phyloP scores from a whole-genome alignment of 2,329 filamentous ascomycete species.

The Coniochaeta ligniaria region DNA sequence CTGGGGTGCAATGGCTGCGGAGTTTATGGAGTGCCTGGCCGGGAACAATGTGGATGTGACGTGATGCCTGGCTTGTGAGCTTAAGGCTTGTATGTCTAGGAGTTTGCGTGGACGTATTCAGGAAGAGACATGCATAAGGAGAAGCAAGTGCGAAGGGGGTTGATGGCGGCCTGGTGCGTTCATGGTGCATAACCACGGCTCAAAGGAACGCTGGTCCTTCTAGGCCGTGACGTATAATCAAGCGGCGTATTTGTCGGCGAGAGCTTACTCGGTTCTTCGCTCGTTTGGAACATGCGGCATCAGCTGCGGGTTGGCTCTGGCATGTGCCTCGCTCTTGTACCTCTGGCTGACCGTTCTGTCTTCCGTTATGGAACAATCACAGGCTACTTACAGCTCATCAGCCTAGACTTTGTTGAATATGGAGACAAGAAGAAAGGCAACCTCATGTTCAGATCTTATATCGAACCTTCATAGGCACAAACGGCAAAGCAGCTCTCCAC shows the following conservation, averaged over 20 bases:
- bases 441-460: conserved; percentile 9
- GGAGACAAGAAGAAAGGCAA: neutral
- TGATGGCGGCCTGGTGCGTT: conserved; percentile 2
- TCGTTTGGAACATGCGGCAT: neutral
- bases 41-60: neutral
- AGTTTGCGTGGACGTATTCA: neutral
- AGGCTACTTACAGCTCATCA: conserved; percentile 2
- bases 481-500: conserved; percentile 7
- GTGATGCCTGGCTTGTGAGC: neutral
- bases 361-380: neutral
- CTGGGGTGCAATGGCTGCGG: neutral
- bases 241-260: neutral
- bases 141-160: conserved; percentile 10
- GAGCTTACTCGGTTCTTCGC: neutral
- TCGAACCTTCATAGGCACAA: conserved; percentile 13
- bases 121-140: neutral
- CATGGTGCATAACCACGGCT: neutral
- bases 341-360: neutral
- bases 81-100: neutral
- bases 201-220: neutral
- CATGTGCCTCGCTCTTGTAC: neutral
- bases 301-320: neutral
- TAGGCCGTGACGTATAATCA: neutral
- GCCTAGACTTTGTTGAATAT: neutral
- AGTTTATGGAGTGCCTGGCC: neutral